phyloP scores from a whole-genome alignment of 768 basidiomycete species.

The Lactarius hengduanensis region DNA sequence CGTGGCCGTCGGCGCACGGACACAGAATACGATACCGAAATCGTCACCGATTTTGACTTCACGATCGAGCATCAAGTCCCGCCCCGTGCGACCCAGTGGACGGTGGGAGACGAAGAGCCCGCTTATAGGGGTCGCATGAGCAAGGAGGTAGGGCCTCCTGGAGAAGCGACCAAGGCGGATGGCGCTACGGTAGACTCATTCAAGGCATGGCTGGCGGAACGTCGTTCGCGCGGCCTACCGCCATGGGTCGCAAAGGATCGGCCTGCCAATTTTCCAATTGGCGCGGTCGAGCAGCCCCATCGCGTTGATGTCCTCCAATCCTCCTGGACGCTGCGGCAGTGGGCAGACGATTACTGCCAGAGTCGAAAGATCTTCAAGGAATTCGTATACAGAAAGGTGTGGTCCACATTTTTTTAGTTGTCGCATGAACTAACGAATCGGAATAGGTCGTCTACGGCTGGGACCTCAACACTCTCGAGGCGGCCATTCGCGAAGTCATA shows the following conservation, averaged over 20 bases:
- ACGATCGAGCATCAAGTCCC: slow-evolving; percentile 50
- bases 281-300: slow-evolving; percentile 8
- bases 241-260: slow-evolving; percentile 41
- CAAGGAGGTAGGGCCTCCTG: slow-evolving; percentile 48
- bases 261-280: slow-evolving; percentile 5
- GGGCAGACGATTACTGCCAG: slow-evolving; percentile 82
- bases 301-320: slow-evolving; percentile 28
- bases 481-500: slow-evolving; percentile 41
- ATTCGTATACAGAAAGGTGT: slow-evolving; percentile 70
- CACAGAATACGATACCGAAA: slow-evolving; percentile 56
- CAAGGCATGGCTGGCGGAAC: slow-evolving; percentile 46
- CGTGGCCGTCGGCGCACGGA: slow-evolving; percentile 38
- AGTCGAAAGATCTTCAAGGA: slow-evolving; percentile 73
- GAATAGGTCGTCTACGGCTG: slow-evolving; percentile 56
- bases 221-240: slow-evolving; percentile 48
- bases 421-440: slow-evolving; percentile 7
- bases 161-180: slow-evolving; percentile 42
- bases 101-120: slow-evolving; percentile 59
- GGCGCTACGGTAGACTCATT: slow-evolving; percentile 44
- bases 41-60: slow-evolving; percentile 68
- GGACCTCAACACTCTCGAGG: slow-evolving; percentile 44
- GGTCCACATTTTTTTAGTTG: slow-evolving; percentile 7
- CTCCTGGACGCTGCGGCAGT: slow-evolving; percentile 40
- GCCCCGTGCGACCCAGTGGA: slow-evolving; percentile 51
- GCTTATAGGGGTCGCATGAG: slow-evolving; percentile 65